These are phyloP conservation scores for Calocybe gangraenosa DNA, from an alignment of 768 basidiomycete species.

Conservation along the genomic window DNA sequence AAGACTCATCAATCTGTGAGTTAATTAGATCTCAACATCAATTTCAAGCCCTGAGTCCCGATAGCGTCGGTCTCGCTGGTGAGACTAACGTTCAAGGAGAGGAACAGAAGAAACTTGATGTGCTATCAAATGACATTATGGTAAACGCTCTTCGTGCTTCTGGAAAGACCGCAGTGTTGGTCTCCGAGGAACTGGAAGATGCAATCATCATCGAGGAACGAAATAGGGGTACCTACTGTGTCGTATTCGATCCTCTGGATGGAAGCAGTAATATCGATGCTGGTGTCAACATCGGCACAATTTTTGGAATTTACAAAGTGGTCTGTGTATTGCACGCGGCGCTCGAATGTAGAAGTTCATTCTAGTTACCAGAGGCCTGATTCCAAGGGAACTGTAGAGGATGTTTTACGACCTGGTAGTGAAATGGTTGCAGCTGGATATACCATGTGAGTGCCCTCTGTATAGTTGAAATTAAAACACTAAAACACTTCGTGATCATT, in stretches of 20 bases:
- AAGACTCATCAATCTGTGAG: slow-evolving; percentile 93
- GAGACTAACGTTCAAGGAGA: slow-evolving; percentile 97
- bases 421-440: slow-evolving; percentile 99
- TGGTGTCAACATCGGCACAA: slow-evolving; percentile 96
- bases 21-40: slow-evolving; percentile 10
- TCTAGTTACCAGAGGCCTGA: slow-evolving; percentile 51
- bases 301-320: slow-evolving; percentile 94
- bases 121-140: slow-evolving; percentile 99
- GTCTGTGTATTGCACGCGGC: slow-evolving; percentile 41
- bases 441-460: slow-evolving; percentile 73
- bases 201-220: slow-evolving; percentile 85
- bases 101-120: slow-evolving; percentile 98
- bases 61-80: slow-evolving; percentile 92
- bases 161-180: slow-evolving; percentile 95
- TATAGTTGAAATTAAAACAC: too few relatives aligned
- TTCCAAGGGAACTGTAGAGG: slow-evolving; percentile 75
- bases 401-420: slow-evolving; percentile 89
- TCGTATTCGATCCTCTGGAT: slow-evolving; percentile 97
- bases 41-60: slow-evolving; percentile 6
- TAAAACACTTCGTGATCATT: too few relatives aligned
- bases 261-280: slow-evolving; percentile 97
- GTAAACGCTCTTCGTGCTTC: slow-evolving; percentile 93
- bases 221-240: slow-evolving; percentile 87
- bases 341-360: not conserved
- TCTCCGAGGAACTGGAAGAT: slow-evolving; percentile 93